Base-by-base conservation (phyloP, 176 grass and related monocot species). In the Saccharum spontaneum region DNA sequence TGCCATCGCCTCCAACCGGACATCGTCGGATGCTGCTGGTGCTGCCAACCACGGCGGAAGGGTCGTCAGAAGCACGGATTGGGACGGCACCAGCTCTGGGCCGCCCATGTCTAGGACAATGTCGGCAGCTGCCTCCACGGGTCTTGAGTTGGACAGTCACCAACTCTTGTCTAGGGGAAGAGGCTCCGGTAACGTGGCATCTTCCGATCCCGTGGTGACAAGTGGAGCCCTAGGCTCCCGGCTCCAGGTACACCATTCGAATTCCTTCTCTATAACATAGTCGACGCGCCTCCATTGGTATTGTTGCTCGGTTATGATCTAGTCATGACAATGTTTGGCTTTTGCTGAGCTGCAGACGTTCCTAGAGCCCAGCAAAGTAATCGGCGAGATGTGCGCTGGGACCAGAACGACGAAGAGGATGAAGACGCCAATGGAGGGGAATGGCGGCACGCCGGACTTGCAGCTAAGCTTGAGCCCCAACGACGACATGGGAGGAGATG, bases 391-490 rank as follows among this genome's bases (percentile, higher is more conserved):
- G 45, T 40, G 61, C 24, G 60, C 12, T 1, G 83, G 39, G 63
- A 41, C 55, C 0, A 66, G 63, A 31, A 59, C 86, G 28, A 10
- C 26, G n/a, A 99, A 91, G 79, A 87, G 49, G 71, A 79, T 59
- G 41, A 92, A 74, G 86, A 71, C 43, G n/a, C 34, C 60, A 10
- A 48, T 7, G 67, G 81, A 55, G 57, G 90, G 76, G 88, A 96
- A 67, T 41, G 75, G 74, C 9, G 65, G 64, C 41, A 78, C 57
- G 36, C 84, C 87, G 6, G 82, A 97, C 52, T 85, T 99, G 92
- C 84, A 99, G 79, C 86, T 99, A 59, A 90, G 92, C 80, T 86
- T 99, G 84, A 90, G 90, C 71, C 88, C 94, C n/a, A 91, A 74
- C 79, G 38, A 60, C n/a, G 57, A 61, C n/a, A 61, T 71, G 15